Conservation (phyloP, 139 green algal genomes). For the Tetradesmus lagerheimii region DNA sequence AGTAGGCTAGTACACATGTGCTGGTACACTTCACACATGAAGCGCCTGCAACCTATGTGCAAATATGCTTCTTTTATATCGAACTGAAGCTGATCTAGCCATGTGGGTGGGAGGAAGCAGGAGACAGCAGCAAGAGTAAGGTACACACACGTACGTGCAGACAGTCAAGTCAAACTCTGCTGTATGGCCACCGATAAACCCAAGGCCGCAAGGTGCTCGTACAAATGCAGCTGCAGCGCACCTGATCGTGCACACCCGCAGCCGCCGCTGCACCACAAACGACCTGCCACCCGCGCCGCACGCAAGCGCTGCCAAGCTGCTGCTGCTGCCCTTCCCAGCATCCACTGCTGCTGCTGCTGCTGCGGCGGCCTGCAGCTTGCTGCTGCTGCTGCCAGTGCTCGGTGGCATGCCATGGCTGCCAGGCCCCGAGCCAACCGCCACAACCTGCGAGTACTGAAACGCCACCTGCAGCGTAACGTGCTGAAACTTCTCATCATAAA, state of each 20-base stretch:
- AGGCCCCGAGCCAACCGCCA: neutral
- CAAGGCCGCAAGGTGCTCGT: too few relatives aligned
- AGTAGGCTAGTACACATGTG: too few relatives aligned
- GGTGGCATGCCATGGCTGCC: neutral
- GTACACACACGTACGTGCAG: too few relatives aligned
- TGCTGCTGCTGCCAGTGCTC: neutral
- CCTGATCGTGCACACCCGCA: constrained; percentile 69
- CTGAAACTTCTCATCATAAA: neutral
- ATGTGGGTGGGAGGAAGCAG: too few relatives aligned
- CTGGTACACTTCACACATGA: too few relatives aligned
- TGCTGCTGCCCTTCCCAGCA: constrained; percentile 5
- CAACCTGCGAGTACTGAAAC: constrained; percentile 54
- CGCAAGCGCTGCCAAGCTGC: constrained; percentile 1
- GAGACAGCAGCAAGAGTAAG: too few relatives aligned
- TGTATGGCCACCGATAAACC: too few relatives aligned
- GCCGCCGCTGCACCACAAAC: constrained; percentile 70
- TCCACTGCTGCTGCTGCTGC: constrained; percentile 3
- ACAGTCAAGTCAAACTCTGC: too few relatives aligned
- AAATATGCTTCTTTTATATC: too few relatives aligned
- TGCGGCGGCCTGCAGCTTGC: neutral
- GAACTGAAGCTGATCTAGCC: too few relatives aligned
- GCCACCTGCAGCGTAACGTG: constrained; percentile 23
- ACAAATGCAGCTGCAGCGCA: neutral
- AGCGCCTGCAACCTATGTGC: too few relatives aligned
- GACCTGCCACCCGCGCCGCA: neutral